Base-by-base conservation (phyloP, 805 yeast species). In the Trichomonascus vanleenenianus region DNA sequence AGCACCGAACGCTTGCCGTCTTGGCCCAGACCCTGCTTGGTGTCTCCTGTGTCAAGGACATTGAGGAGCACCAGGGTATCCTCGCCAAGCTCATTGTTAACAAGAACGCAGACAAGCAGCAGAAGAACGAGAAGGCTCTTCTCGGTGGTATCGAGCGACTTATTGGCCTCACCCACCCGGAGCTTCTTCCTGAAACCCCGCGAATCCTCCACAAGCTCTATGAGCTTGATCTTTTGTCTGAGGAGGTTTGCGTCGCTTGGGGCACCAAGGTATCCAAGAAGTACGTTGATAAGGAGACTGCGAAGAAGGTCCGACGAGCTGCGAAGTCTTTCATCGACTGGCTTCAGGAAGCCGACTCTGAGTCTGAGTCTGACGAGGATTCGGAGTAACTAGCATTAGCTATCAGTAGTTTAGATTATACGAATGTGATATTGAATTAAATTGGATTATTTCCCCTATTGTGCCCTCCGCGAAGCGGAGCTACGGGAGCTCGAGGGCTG, bases 91-190 rank as follows among this genome's bases (percentile, higher is more conserved):
- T 88, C 51, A 76, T 88, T 53, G 71, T 79, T 39, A 65, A 78
- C 43, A 57, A 57, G 40, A 72, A 71, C 45, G 7, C 27, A 8
- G 27, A 22, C 4, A 22, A 22, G 27, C 27, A 22, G 27, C 86
- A 78, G 59, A 96, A 93, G 70, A 86, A 79, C 60, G 96, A 93
- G 70, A 83, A 79, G 69, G 86, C 95, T 9, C 78, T 93, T 56
- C 74, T 93, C 50, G 98, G 99, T 58, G 99, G 98, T 52, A 73
- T 93, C 56, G 99, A 93, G 73, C 83, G 97, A 64, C 79, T 85
- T 62, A 70, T 91, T 54, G 97, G 97, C 50, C 67, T 85, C 49
- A 85, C 81, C 59, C 79, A 85, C 57, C 85, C 83, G 36, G 79
- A 74, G 30, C 73, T 88, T 56, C 78, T 87, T 58, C 75, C 83